phyloP scores from a whole-genome alignment of 805 yeast species.

The Starmerella vitae region DNA sequence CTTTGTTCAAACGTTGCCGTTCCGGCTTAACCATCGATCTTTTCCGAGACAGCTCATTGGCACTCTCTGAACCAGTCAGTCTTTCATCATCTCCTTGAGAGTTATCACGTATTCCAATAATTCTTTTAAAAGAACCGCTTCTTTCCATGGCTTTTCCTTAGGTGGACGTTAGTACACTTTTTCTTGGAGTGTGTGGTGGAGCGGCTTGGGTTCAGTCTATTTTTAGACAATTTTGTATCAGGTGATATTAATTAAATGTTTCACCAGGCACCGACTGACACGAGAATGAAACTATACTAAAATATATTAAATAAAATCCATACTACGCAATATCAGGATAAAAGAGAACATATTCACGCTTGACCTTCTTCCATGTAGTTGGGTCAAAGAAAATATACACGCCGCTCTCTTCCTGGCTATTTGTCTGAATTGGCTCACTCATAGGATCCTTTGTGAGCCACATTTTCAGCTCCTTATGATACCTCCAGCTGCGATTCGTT shows the following conservation, averaged over 20 bases:
- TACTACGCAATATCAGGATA: constrained; percentile 49
- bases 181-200: no score
- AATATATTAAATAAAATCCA: background rate
- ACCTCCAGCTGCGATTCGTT: constrained; percentile 89
- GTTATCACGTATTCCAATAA: constrained; percentile 2
- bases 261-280: no score
- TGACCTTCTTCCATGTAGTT: constrained; percentile 87
- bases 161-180: no score
- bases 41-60: constrained; percentile 30
- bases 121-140: constrained; percentile 13
- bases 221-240: no score
- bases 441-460: constrained; percentile 93
- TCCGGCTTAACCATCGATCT: constrained; percentile 76
- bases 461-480: constrained; percentile 86
- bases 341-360: constrained; percentile 48
- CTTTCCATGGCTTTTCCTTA: no score
- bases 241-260: no score
- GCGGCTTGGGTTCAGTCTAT: no score
- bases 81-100: constrained; percentile 7
- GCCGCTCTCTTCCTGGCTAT: constrained; percentile 81
- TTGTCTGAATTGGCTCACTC: constrained; percentile 70
- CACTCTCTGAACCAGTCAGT: constrained; percentile 6
- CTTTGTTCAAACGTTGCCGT: constrained; percentile 50
- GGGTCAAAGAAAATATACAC: constrained; percentile 92
- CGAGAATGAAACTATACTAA: no score